Conservation (phyloP, 1,284 basidiomycete species). For the Ustilago tritici region DNA sequence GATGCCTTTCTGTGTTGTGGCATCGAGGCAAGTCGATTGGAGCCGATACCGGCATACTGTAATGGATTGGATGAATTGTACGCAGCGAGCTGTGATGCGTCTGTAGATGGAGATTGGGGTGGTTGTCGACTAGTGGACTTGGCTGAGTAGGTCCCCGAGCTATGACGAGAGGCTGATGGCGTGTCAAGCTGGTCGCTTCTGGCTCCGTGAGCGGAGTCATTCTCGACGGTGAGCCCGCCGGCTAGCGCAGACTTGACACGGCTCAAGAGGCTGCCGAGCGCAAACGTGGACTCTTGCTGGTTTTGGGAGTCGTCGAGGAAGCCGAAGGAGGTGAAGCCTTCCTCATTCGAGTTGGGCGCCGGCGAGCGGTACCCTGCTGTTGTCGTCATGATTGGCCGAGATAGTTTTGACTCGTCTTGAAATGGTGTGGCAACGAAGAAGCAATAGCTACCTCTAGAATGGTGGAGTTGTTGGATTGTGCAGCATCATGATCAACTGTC, state of each 20-base stretch:
- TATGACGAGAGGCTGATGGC: slow-evolving; percentile 26
- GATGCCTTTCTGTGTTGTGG: slow-evolving; percentile 30
- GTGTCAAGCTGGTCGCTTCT: slow-evolving; percentile 4
- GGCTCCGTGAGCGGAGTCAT: slow-evolving; percentile 1
- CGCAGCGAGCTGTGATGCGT: slow-evolving; percentile 1
- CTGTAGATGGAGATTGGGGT: slow-evolving; percentile 4
- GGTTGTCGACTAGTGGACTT: slow-evolving; percentile 15
- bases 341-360: slow-evolving; percentile 1
- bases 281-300: slow-evolving; percentile 49
- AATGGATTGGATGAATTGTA: slow-evolving; percentile 18
- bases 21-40: slow-evolving; percentile 30
- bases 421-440: neutral
- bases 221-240: slow-evolving; percentile 14
- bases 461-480: neutral
- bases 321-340: slow-evolving; percentile 57
- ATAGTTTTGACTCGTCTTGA: neutral
- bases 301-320: slow-evolving; percentile 62
- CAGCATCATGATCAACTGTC: neutral
- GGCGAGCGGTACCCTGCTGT: slow-evolving; percentile 10
- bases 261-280: slow-evolving; percentile 58
- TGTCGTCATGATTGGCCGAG: slow-evolving; percentile 4
- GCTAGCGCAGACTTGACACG: slow-evolving; percentile 61
- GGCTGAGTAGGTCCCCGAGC: slow-evolving; percentile 23
- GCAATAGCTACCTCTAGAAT: neutral
- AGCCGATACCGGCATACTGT: neutral